A percentile compares a stretch with the other conserved stretches of the same genome.
These are phyloP conservation scores for Knoxia roxburghii DNA, from an alignment of 257 asterid genomes.

Conservation along the genomic window DNA sequence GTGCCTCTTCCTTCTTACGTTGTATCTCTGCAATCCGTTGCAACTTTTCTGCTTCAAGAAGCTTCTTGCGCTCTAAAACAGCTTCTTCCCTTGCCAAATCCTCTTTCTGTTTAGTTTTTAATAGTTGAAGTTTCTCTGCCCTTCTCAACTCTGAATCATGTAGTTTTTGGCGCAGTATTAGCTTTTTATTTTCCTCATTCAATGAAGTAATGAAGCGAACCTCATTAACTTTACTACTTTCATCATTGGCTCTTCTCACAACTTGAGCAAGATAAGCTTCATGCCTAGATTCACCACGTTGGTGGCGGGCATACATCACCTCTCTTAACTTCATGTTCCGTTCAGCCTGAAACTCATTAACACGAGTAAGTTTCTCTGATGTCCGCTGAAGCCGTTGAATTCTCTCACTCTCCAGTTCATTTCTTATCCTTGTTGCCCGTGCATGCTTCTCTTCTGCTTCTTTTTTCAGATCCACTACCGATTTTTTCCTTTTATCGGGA, in stretches of 20 bases:
- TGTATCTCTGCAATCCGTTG: constrained; percentile 95
- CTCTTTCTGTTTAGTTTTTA: constrained; percentile 85
- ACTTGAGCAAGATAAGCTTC: constrained; percentile 93
- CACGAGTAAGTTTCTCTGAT: constrained; percentile 90
- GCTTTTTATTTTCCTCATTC: constrained; percentile 95
- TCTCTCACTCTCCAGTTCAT: constrained; percentile 93
- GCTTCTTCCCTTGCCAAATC: constrained; percentile 99
- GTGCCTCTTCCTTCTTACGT: constrained; percentile 96
- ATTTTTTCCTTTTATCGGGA: constrained; percentile 92
- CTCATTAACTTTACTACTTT: constrained; percentile 96
- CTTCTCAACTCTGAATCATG: constrained; percentile 92
- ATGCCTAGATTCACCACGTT: constrained; percentile 84
- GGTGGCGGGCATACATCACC: constrained; percentile 87
- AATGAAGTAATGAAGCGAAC: constrained; percentile 94
- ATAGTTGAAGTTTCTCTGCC: constrained; percentile 88
- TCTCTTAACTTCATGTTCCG: constrained; percentile 88
- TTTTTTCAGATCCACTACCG: constrained; percentile 75
- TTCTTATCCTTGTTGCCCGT: constrained; percentile 90
- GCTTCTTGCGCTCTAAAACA: constrained; percentile 86
- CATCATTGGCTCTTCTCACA: constrained; percentile 97
- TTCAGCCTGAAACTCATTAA: constrained; percentile 86
- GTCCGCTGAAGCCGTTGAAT: constrained; percentile 92
- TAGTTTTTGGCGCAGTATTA: constrained; percentile 77
- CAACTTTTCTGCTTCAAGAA: constrained; percentile 94
- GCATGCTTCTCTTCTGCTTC: constrained; percentile 99